Evolutionary conservation across 176 grass and related monocot species (phyloP), one percentile per base, ranked within the genome.

Genomic region (Musa acuminata): DNA sequence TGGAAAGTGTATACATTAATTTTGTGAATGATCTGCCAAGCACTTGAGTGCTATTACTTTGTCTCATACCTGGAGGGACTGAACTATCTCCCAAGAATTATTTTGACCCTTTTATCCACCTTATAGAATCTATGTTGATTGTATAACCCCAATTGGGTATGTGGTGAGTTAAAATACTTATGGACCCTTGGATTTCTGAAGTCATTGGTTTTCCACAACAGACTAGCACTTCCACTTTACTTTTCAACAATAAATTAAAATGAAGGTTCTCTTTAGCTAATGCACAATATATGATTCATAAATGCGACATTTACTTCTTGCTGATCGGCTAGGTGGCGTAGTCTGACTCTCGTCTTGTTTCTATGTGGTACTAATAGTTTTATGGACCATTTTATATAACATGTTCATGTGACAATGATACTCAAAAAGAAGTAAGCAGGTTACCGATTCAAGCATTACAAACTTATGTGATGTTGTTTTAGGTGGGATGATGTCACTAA

Each of bases 401-500:
- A 59, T 19, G n/a, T 2, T 7, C 26, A 43, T 67, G 26, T 67
- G 23, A 35, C 10, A 29, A 29, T 35, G 14, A 29, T 10, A 29
- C 35, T 22, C 26, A 4, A 67, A 13, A 67, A 67, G 3, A 16
- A 67, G 12, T 43, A 43, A 43, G 35, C 35, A 43, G 2, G n/a
- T 22, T 24, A n/a, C 13, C 8, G 13, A 11, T 65, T 65, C 23
- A 65, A 65, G 63, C 63, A 25, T 65, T 16, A 25, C 8, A 65
- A 51, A 51, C 8, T 25, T 16, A 3, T 16, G 69, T 78, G n/a
- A 52, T 81, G 57, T 49, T 79, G 43, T 51, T 77, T 72, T 77
- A 98, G 94, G 94, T 74, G 94, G 94, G 72, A 98, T 98, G 94
- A 93, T 98, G 94, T 91, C 94, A 6, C 82, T 98, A 52, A 84